These are phyloP conservation scores for Paramyrothecium roridum DNA, from an alignment of 2,329 filamentous ascomycete species.

Conservation along the genomic window DNA sequence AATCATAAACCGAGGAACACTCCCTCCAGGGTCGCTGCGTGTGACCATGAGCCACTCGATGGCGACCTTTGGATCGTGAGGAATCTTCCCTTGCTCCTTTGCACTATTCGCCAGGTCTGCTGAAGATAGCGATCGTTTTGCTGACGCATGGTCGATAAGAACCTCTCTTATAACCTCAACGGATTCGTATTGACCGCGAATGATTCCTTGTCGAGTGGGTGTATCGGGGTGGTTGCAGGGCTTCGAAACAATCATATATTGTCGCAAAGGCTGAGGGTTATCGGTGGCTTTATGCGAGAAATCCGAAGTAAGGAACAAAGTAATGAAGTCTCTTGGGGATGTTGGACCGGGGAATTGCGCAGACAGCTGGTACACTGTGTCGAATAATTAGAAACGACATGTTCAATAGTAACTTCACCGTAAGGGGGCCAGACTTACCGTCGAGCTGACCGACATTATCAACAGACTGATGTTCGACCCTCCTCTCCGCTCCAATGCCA, in stretches of 20 bases:
- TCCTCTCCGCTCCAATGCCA: slow-evolving; percentile 79
- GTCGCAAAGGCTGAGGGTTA: slow-evolving; percentile 47
- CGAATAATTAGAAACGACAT: slow-evolving; percentile 2
- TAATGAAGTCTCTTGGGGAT: slow-evolving; percentile 83
- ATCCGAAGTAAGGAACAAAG: slow-evolving; percentile 68
- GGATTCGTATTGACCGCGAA: slow-evolving; percentile 84
- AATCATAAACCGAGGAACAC: slow-evolving; percentile 86
- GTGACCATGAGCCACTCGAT: slow-evolving; percentile 94
- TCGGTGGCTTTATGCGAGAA: slow-evolving; percentile 34
- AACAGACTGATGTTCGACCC: slow-evolving; percentile 60
- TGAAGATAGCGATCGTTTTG: slow-evolving; percentile 28
- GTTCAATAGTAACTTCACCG: too few species aligned
- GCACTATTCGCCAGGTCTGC: slow-evolving; percentile 19
- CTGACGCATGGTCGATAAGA: slow-evolving; percentile 44
- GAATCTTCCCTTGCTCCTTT: background rate
- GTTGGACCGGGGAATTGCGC: slow-evolving; percentile 90
- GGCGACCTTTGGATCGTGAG: slow-evolving; percentile 33
- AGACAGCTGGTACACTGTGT: slow-evolving; percentile 75
- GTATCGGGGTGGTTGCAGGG: slow-evolving; percentile 76
- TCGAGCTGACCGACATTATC: slow-evolving; percentile 61
- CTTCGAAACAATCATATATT: slow-evolving; percentile 85
- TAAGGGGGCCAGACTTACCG: slow-evolving; percentile 35
- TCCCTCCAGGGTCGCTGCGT: slow-evolving; percentile 82
- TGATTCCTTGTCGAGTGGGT: slow-evolving; percentile 66
- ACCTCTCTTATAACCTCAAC: slow-evolving; percentile 89